Conservation (phyloP, 2,329 filamentous ascomycete genomes). For the Trichoderma hamatum region DNA sequence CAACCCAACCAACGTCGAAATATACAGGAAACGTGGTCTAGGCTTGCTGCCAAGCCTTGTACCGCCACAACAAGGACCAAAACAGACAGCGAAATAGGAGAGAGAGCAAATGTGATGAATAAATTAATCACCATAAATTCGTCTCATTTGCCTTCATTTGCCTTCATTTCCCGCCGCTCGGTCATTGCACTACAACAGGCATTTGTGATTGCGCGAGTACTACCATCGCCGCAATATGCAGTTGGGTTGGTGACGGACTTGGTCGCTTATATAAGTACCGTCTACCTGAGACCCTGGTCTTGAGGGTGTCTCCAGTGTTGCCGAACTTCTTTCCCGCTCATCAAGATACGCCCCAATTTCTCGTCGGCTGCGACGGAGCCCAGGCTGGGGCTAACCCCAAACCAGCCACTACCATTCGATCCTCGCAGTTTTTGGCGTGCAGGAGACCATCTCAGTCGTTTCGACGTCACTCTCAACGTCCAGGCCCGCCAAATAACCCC, state of each 20-base stretch:
- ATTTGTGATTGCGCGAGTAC: not conserved
- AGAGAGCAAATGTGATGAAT: not conserved
- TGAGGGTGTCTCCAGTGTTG: conserved; percentile 23
- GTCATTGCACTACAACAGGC: conserved; percentile 7
- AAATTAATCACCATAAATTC: not conserved
- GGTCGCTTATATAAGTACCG: not conserved
- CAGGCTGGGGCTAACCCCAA: conserved; percentile 21
- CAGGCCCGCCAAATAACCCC: conserved; percentile 24
- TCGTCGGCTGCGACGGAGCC: conserved; percentile 21
- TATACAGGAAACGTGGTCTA: not conserved
- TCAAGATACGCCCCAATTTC: conserved; percentile 20
- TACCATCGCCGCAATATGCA: conserved; percentile 9
- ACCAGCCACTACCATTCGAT: conserved; percentile 18
- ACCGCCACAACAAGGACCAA: not conserved
- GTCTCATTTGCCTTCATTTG: not conserved
- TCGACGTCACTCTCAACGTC: conserved; percentile 19
- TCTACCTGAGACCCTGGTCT: conserved; percentile 1
- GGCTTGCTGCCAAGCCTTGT: not conserved
- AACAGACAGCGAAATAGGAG: not conserved
- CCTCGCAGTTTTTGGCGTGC: conserved; percentile 25
- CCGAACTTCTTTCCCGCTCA: conserved; percentile 18
- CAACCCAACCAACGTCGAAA: not conserved
- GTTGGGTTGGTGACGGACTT: conserved; percentile 4
- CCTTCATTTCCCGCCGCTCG: not conserved
- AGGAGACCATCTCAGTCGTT: conserved; percentile 20